Evolutionary conservation across 148 eudicot species (phyloP).

Genomic region (Linanthus parryae): DNA sequence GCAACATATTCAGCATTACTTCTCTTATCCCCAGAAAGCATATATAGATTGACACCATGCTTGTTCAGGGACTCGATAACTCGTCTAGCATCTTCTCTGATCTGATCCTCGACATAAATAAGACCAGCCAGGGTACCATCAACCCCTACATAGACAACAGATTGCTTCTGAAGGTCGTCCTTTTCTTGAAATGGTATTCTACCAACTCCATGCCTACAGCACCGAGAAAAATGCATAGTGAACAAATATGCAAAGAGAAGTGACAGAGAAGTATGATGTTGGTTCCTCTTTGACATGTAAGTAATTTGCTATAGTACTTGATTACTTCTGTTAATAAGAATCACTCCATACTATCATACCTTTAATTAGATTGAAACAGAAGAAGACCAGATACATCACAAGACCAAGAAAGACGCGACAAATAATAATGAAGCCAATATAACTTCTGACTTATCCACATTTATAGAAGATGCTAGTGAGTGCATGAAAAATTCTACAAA

Average conservation of each 20-base stretch:
- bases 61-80: conserved; percentile 63
- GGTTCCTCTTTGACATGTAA: background rate
- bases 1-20: conserved; percentile 90
- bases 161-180: conserved; percentile 69
- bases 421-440: too few species aligned
- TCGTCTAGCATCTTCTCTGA: conserved; percentile 83
- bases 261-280: background rate
- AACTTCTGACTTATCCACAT: too few species aligned
- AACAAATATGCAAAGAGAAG: too few species aligned
- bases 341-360: background rate
- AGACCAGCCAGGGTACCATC: conserved; percentile 73
- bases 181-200: conserved; percentile 49
- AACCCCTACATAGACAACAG: conserved; percentile 86
- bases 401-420: too few species aligned
- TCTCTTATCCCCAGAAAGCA: conserved; percentile 91
- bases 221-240: too few species aligned
- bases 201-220: conserved; percentile 68
- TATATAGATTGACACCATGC: conserved; percentile 66
- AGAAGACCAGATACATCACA: too few species aligned
- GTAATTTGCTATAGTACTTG: background rate
- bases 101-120: conserved; percentile 90
- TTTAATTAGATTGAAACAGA: too few species aligned
- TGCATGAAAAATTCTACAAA: too few species aligned
- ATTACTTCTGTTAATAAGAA: background rate
- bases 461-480: too few species aligned